These are phyloP conservation scores for Pneumocystis sp. DNA, from an alignment of 1,139 yeast genomes.

Conservation along the genomic window DNA sequence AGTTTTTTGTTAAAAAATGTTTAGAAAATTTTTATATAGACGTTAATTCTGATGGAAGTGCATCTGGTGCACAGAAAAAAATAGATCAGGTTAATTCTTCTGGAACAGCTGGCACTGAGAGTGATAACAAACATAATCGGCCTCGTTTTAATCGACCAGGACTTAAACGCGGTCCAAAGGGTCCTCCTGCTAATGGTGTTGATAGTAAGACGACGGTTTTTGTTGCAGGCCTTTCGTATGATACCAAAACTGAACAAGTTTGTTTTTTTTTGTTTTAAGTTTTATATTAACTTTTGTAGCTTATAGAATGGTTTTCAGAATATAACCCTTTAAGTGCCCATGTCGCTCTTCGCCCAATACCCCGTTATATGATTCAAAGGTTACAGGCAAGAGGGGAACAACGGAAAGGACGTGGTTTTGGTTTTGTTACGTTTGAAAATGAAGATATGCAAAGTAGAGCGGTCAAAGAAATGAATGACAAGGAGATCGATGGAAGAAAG, in stretches of 20 bases:
- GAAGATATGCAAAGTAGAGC: conserved; percentile 33
- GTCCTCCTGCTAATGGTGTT: conserved; percentile 15
- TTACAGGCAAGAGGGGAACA: conserved; percentile 20
- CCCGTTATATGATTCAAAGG: conserved; percentile 33
- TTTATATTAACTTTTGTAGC: conserved; percentile 7
- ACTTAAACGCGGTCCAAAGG: conserved; percentile 8
- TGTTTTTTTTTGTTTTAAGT: conserved; percentile 9
- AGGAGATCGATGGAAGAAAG: conserved; percentile 22
- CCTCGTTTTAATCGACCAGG: not conserved
- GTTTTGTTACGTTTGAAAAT: conserved; percentile 38
- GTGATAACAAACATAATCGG: not conserved
- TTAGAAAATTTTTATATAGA: not conserved
- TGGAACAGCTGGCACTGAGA: conserved; percentile 5
- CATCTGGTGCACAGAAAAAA: conserved; percentile 27
- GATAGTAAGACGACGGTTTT: conserved; percentile 39
- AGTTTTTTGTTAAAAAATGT: not conserved
- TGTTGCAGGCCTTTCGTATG: conserved; percentile 33
- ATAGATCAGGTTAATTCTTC: conserved; percentile 14
- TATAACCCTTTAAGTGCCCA: conserved; percentile 25
- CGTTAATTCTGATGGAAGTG: not conserved
- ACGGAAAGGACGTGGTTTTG: conserved; percentile 31
- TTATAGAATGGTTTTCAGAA: conserved; percentile 21
- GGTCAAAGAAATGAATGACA: conserved; percentile 29
- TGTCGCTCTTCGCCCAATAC: conserved; percentile 21
- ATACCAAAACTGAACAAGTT: conserved; percentile 21